A percentile compares a stretch with the other conserved stretches of the same genome.
phyloP scores from a whole-genome alignment of 129 eudicot species.

The Silybum marianum region DNA sequence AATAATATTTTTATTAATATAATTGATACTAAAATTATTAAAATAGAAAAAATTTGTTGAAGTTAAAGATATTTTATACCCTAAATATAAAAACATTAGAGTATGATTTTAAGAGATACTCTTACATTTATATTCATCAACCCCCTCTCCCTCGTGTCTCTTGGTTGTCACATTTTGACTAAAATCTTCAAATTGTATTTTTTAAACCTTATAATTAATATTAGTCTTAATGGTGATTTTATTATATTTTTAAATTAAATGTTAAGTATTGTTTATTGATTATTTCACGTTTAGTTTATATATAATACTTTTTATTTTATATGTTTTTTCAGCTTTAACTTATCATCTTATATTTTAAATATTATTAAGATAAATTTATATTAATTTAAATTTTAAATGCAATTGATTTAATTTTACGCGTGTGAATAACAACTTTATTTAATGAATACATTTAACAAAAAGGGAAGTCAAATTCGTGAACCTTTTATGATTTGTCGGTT shows the following conservation, averaged over 20 bases:
- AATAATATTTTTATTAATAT: no score
- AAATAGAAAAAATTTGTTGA: no score
- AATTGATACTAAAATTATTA: no score
- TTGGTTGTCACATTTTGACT: slow-evolving; percentile 36
- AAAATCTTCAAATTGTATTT: neutral
- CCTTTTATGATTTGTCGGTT: neutral
- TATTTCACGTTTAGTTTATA: neutral
- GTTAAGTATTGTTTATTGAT: neutral
- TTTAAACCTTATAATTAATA: neutral
- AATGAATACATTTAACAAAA: neutral
- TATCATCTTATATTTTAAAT: neutral
- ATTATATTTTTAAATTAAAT: neutral
- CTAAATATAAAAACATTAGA: no score
- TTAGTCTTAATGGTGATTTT: slow-evolving; percentile 19
- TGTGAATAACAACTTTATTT: neutral
- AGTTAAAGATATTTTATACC: no score
- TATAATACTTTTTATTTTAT: neutral
- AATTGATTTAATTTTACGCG: neutral
- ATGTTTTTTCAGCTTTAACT: neutral
- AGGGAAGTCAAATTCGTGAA: neutral
- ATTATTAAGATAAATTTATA: neutral
- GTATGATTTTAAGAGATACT: neutral
- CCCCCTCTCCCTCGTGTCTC: slow-evolving; percentile 40
- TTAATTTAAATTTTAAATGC: no score
- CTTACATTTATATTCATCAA: neutral